These are phyloP conservation scores for Mallotus nudiflorus DNA, from an alignment of 345 rosid genomes.

Conservation along the genomic window DNA sequence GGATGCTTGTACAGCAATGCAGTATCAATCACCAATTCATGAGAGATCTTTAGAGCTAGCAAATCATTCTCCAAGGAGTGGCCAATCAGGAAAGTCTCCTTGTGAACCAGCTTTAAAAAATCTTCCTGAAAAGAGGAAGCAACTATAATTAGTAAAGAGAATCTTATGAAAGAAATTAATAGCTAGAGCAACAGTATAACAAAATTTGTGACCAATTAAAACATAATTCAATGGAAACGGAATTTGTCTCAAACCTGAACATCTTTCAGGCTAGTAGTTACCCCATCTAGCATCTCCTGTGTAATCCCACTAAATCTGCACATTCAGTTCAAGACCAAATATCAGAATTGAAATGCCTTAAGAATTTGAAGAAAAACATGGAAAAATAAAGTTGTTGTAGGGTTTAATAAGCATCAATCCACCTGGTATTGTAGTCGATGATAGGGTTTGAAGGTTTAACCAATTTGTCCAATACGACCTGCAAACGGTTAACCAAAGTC, in stretches of 20 bases:
- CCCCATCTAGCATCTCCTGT: constrained; percentile 66
- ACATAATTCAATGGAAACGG: background rate
- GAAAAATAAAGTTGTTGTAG: background rate
- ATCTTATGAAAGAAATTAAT: background rate
- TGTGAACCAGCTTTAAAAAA: constrained; percentile 70
- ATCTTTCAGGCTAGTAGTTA: constrained; percentile 77
- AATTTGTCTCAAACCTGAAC: constrained; percentile 55
- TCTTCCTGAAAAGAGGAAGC: constrained; percentile 64
- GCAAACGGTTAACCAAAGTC: constrained; percentile 17
- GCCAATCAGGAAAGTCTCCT: constrained; percentile 85
- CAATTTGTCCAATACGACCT: constrained; percentile 88
- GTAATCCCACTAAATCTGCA: constrained; percentile 96
- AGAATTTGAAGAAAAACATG: background rate
- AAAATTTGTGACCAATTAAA: background rate
- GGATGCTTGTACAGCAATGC: constrained; percentile 85
- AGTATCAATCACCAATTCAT: constrained; percentile 85
- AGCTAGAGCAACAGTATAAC: constrained; percentile 6
- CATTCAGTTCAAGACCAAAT: constrained; percentile 5
- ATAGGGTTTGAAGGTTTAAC: constrained; percentile 81
- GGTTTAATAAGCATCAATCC: constrained; percentile 17
- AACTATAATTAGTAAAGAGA: constrained; percentile 23
- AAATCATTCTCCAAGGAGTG: constrained; percentile 98
- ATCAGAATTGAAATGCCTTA: background rate
- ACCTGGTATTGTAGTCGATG: constrained; percentile 90
- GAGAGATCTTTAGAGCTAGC: constrained; percentile 79